phyloP scores from a whole-genome alignment of 2,329 filamentous ascomycete species.

The Fusarium acutatum region DNA sequence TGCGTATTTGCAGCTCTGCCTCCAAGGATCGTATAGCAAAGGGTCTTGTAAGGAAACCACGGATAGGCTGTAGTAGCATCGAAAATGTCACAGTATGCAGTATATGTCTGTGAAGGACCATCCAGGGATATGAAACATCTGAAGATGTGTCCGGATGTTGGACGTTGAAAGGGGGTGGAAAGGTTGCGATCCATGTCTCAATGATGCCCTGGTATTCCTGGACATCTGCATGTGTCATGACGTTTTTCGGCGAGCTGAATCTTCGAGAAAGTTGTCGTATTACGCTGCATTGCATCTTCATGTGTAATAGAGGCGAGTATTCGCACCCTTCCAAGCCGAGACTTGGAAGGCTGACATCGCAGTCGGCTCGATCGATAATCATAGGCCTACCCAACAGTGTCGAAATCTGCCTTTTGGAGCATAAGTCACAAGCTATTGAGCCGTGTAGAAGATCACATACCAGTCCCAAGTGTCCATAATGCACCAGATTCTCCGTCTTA shows the following conservation, averaged over 20 bases:
- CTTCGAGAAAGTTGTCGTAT: slow-evolving; percentile 43
- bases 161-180: slow-evolving; percentile 53
- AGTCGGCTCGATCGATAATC: slow-evolving; percentile 48
- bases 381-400: slow-evolving; percentile 45
- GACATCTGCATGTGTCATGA: slow-evolving; percentile 43
- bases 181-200: slow-evolving; percentile 53
- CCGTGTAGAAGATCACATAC: slow-evolving; percentile 31
- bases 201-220: slow-evolving; percentile 47
- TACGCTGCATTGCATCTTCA: slow-evolving; percentile 49
- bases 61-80: slow-evolving; percentile 56
- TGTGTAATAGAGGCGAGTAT: slow-evolving; percentile 47
- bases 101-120: slow-evolving; percentile 56
- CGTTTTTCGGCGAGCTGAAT: slow-evolving; percentile 45
- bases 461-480: slow-evolving; percentile 51
- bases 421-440: neutral
- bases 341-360: slow-evolving; percentile 44
- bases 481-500: slow-evolving; percentile 49
- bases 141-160: slow-evolving; percentile 51
- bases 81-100: slow-evolving; percentile 56
- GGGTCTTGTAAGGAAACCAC: slow-evolving; percentile 54
- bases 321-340: slow-evolving; percentile 45
- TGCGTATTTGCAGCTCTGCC: slow-evolving; percentile 50
- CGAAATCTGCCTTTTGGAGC: slow-evolving; percentile 47
- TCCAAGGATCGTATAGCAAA: slow-evolving; percentile 40
- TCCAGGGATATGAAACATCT: slow-evolving; percentile 53